Conservation (phyloP, 805 yeast species). For the Yarrowia divulgata region DNA sequence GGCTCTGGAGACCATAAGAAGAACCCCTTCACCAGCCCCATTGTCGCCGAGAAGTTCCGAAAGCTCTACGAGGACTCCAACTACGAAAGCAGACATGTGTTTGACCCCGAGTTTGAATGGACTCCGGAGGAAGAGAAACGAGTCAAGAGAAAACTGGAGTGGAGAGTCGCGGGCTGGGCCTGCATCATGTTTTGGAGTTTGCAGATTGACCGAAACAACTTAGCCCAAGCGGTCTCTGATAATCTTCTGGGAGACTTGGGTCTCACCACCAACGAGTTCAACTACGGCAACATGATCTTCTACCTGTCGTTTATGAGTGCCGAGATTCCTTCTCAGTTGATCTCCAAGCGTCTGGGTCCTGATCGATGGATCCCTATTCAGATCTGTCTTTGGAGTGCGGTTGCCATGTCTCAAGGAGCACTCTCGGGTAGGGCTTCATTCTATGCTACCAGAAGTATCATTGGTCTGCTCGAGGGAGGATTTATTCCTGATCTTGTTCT, state of each 20-base stretch:
- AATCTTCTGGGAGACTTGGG: constrained; percentile 60
- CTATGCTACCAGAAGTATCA: constrained; percentile 57
- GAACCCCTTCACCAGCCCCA: constrained; percentile 56
- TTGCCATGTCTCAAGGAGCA: constrained; percentile 60
- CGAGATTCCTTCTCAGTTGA: constrained; percentile 73
- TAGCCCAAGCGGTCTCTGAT: constrained; percentile 65
- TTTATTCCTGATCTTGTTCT: constrained; percentile 69
- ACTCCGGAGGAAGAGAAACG: constrained; percentile 58
- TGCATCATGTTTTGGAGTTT: constrained; percentile 65
- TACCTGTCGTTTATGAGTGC: constrained; percentile 62
- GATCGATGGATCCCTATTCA: constrained; percentile 71
- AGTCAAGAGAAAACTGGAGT: constrained; percentile 61
- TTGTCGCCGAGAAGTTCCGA: constrained; percentile 56
- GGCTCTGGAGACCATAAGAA: constrained; percentile 42
- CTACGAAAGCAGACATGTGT: constrained; percentile 63
- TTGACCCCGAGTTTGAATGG: constrained; percentile 69
- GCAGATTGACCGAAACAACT: constrained; percentile 65
- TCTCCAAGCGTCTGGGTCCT: constrained; percentile 69
- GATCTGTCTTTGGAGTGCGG: constrained; percentile 63
- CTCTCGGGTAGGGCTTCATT: constrained; percentile 56
- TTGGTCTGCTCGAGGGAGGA: constrained; percentile 70
- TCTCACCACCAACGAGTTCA: constrained; percentile 63
- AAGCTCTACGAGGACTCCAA: constrained; percentile 56
- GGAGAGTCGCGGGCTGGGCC: constrained; percentile 63
- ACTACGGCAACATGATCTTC: constrained; percentile 65